Conservation (phyloP, 768 basidiomycete genomes). For the Suillus tomentosus region DNA sequence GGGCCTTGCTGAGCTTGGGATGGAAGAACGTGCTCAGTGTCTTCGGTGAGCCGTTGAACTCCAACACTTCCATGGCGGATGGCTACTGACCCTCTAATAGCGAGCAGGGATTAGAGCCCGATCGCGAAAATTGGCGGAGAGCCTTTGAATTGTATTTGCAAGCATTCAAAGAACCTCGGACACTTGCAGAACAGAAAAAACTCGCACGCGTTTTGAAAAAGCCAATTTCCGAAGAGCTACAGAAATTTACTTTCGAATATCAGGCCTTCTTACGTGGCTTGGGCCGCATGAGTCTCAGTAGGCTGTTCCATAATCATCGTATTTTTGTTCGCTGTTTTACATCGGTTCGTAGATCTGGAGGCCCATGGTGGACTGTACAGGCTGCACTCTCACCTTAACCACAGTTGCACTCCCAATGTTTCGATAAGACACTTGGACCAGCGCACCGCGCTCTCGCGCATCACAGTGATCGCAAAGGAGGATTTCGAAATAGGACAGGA, state of each 20-base stretch:
- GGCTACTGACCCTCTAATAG: conserved; percentile 20
- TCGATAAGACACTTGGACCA: conserved; percentile 78
- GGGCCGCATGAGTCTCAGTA: conserved; percentile 81
- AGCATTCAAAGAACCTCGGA: conserved; percentile 63
- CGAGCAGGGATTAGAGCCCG: conserved; percentile 50
- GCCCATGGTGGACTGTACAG: conserved; percentile 85
- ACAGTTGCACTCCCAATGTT: conserved; percentile 78
- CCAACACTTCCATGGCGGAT: neutral
- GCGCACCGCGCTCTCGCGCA: conserved; percentile 67
- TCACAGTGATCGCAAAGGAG: conserved; percentile 69
- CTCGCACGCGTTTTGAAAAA: conserved; percentile 57
- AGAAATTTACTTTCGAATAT: conserved; percentile 68
- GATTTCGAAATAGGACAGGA: conserved; percentile 73
- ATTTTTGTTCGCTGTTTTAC: conserved; percentile 11
- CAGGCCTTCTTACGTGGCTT: conserved; percentile 72
- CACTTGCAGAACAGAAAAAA: conserved; percentile 54
- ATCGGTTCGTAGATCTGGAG: conserved; percentile 60
- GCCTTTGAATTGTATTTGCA: conserved; percentile 58
- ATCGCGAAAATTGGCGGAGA: conserved; percentile 66
- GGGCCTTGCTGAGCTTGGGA: conserved; percentile 71
- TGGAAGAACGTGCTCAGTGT: conserved; percentile 63
- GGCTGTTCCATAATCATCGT: conserved; percentile 29
- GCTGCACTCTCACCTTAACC: conserved; percentile 87
- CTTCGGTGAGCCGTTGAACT: conserved; percentile 18
- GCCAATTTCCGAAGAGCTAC: conserved; percentile 48